phyloP scores from a whole-genome alignment of 2,329 filamentous ascomycete species.

The Phoma herbarum region DNA sequence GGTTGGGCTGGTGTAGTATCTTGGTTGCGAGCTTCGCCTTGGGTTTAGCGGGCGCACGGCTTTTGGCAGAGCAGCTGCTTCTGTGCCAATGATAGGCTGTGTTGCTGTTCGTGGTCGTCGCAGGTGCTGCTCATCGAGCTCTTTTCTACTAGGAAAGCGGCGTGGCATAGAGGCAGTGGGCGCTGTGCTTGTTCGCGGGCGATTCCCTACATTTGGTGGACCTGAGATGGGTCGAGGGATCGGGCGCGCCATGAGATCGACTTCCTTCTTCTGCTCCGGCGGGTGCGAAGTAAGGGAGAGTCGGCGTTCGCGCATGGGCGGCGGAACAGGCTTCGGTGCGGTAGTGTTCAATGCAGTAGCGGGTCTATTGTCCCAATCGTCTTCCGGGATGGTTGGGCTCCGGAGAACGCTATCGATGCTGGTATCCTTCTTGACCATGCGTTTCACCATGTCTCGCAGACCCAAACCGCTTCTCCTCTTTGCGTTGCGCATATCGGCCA shows the following conservation, averaged over 20 bases:
- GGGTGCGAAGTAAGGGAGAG: constrained; percentile 9
- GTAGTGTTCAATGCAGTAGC: not conserved
- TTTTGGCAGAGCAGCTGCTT: not conserved
- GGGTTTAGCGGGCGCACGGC: constrained; percentile 1
- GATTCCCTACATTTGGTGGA: not conserved
- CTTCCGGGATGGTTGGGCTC: constrained; percentile 5
- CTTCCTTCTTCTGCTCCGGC: not conserved
- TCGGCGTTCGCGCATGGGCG: constrained; percentile 2
- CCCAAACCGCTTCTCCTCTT: constrained; percentile 34
- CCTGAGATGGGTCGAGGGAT: constrained; percentile 19
- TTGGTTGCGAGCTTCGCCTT: constrained; percentile 18
- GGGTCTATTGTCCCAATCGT: constrained; percentile 11
- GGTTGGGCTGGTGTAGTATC: constrained; percentile 28
- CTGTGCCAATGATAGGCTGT: not conserved
- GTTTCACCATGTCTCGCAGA: constrained; percentile 41
- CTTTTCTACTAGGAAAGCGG: constrained; percentile 13
- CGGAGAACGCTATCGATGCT: constrained; percentile 16
- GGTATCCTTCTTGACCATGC: constrained; percentile 37
- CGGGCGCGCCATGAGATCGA: constrained; percentile 5
- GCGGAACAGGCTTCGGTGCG: constrained; percentile 3
- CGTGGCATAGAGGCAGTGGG: constrained; percentile 10
- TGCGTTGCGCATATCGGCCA: constrained; percentile 27
- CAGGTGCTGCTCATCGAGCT: constrained; percentile 12
- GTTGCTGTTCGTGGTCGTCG: constrained; percentile 16
- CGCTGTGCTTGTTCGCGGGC: constrained; percentile 17